Percentiles rank a stretch among this genome's conserved stretches.
phyloP scores from a whole-genome alignment of 2,329 filamentous ascomycete species.

The Botrytis pseudocinerea region DNA sequence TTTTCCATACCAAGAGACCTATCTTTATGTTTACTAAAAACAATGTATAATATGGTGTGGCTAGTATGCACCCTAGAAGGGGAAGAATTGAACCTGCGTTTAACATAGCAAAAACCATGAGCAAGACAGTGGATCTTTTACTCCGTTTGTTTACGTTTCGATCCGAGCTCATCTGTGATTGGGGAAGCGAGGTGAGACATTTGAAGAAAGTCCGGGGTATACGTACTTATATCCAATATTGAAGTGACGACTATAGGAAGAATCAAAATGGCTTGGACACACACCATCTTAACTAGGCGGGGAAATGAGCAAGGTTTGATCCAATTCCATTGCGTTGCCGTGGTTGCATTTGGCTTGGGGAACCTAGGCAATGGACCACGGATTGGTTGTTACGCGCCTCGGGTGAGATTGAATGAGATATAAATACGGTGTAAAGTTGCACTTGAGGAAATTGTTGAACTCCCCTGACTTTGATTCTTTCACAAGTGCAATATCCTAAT shows the following conservation, averaged over 20 bases:
- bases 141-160: conserved; percentile 7
- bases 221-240: neutral
- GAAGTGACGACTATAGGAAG: conserved; percentile 4
- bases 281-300: neutral
- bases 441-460: neutral
- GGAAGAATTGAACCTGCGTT: neutral
- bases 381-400: neutral
- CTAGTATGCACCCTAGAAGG: neutral
- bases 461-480: neutral
- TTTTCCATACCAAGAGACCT: neutral
- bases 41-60: neutral
- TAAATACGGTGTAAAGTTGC: conserved; percentile 6
- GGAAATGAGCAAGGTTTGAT: conserved; percentile 1
- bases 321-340: conserved; percentile 13
- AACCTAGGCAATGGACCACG: too few relatives aligned
- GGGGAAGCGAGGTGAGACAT: conserved; percentile 17
- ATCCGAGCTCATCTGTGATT: conserved; percentile 8
- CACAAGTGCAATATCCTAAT: neutral
- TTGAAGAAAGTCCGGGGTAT: conserved; percentile 3
- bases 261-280: neutral
- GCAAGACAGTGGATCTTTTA: neutral
- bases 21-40: neutral
- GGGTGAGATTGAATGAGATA: conserved; percentile 4
- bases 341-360: conserved; percentile 11
- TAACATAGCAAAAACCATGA: neutral